Evolutionary conservation across 371 early-diverging fungal species (phyloP).

Genomic region (Sporodiniella umbellata): DNA sequence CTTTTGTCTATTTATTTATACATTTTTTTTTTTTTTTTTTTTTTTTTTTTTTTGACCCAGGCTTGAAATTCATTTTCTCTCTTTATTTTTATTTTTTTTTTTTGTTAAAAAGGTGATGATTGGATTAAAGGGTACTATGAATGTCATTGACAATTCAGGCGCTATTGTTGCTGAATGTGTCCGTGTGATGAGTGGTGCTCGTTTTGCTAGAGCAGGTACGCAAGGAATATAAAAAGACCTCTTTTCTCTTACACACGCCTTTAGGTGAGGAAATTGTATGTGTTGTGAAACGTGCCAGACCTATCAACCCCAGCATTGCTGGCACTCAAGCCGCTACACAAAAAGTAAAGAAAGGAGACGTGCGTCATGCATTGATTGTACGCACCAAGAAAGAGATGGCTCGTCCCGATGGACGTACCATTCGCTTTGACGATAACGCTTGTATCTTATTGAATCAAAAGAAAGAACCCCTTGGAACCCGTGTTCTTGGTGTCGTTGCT

Average conservation of each 20-base stretch:
- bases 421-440: constrained; percentile 97
- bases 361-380: constrained; percentile 89
- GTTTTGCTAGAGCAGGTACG: constrained; percentile 70
- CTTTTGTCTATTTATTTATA: background rate
- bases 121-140: constrained; percentile 77
- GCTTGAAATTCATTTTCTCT: background rate
- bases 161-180: constrained; percentile 95
- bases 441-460: constrained; percentile 92
- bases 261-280: constrained; percentile 95
- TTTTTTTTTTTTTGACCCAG: background rate
- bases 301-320: constrained; percentile 58
- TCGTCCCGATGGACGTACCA: constrained; percentile 90
- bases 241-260: background rate
- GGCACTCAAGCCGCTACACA: constrained; percentile 52
- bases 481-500: constrained; percentile 90
- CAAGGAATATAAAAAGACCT: background rate
- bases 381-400: constrained; percentile 88
- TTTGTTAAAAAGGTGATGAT: constrained; percentile 52
- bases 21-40: background rate
- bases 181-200: constrained; percentile 84
- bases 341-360: constrained; percentile 96
- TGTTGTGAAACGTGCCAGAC: constrained; percentile 90
- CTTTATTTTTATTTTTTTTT: background rate
- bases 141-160: constrained; percentile 96
- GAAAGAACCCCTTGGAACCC: constrained; percentile 91